Evolutionary conservation across 208 protist genomes (phyloP), one percentile per base, ranked within the genome.

Genomic region (Crithidia brevicula): DNA sequence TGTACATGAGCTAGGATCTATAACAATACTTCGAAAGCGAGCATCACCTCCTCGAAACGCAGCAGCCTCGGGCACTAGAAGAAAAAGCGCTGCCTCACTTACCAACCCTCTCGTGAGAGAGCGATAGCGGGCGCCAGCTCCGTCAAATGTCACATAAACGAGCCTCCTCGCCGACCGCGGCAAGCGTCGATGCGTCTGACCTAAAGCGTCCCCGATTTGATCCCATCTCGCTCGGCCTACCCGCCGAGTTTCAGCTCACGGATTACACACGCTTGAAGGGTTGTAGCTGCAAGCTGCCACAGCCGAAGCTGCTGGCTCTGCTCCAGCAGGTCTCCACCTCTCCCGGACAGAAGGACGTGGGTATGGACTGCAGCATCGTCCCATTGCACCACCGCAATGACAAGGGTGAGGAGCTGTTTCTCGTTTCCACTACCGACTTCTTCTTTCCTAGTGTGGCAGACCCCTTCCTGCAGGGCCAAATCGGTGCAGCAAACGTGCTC

Each of bases 391-490:
- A 85, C 74, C 77, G 63, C 13, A 82, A 83, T 60, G 79, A 67
- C 36, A 30, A 33, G 20, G 78, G 74, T 25, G 62, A 90, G 31
- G 27, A 53, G 4, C 88, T 98, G 3, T 97, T 89, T 49, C 86
- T 98, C 61, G 82, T 98, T 46, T 96, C 91, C n/a, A 98, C 96
- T 15, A 98, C 94, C 11, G 97, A 98, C 81, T 99, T 98, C 71
- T 99, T 99, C 74, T 98, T 97, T 68, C 98, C 98, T 22, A 91
- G 96, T 61, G 93, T 99, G 11, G 96, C 98, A 23, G 97, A 99
- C 62, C 97, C 98, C 18, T 98, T 95, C 54, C 47, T 97, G 22
- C 94, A 98, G 64, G 97, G 97, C 9, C 83, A 94, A 58, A 98
- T 99, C 62, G 97, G 92, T 9, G 96, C 93, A 49, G 97, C 97